Evolutionary conservation across 1,139 yeast species (phyloP), one percentile per base, ranked within the genome.

Genomic region (Tardiomyces blankii): DNA sequence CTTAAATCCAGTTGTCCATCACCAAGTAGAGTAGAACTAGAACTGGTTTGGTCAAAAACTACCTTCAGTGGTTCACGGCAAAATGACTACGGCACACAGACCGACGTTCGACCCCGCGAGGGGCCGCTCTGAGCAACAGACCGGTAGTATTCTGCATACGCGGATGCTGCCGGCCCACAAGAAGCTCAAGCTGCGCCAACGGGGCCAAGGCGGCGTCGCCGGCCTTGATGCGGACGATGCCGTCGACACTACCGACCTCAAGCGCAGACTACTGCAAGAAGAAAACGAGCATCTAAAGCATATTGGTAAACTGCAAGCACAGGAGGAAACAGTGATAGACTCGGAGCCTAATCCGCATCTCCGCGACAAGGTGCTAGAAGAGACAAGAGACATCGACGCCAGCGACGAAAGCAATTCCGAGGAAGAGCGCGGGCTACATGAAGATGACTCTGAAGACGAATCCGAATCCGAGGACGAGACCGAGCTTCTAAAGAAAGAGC

Each of bases 41-140:
- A n/a, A n/a, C n/a, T n/a, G n/a, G n/a, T n/a, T n/a, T n/a, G n/a
- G n/a, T n/a, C n/a, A n/a, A n/a, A n/a, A n/a, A n/a, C n/a, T n/a
- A n/a, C n/a, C n/a, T 21, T 7, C 25, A 7, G 25, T 21, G 4
- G 25, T 4, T 21, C 7, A 21, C 25, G 4, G 25, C 25, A 7
- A 21, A 21, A 85, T 86, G 95, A 83, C 95, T 1, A 82, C 95
- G 2, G 89, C 93, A 43, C 95, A 86, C 60, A 74, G 94, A 61
- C 96, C 96, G 0, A 86, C 94, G 8, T 73, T 87, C 51, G 95
- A 87, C 57, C 84, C 89, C 50, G 87, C 93, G 49, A 73, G 79
- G 55, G 96, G 95, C 3, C 77, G 51, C 69, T 67, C 23, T 65
- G 71, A 42, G 57, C 61, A 46, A 64, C 72, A 35, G 49, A 64